Conservation (phyloP, 2,329 filamentous ascomycete genomes). For the Alternaria incomplexa region DNA sequence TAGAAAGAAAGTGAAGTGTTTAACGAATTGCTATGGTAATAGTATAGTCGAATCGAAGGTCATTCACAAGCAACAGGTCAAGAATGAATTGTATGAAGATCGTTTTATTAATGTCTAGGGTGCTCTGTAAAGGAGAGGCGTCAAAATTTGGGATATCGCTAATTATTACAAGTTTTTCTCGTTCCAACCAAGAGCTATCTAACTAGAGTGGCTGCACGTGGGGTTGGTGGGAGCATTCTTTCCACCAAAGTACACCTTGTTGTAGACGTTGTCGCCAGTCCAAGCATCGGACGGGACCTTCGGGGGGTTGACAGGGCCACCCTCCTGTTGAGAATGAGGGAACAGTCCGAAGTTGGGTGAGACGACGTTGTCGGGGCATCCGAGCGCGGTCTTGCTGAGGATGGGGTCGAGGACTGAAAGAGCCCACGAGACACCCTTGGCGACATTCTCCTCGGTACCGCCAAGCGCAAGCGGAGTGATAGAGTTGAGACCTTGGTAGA, state of each 20-base stretch:
- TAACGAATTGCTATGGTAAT: not conserved
- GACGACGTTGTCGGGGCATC: constrained; percentile 37
- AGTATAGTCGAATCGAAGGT: not conserved
- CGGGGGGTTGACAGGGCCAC: constrained; percentile 38
- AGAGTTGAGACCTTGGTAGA: constrained; percentile 46
- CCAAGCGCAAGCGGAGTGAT: constrained; percentile 42
- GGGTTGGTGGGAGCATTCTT: constrained; percentile 29
- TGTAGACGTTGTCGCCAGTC: constrained; percentile 46
- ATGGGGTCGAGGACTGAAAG: constrained; percentile 38
- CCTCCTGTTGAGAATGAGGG: constrained; percentile 31
- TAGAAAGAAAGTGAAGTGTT: not conserved
- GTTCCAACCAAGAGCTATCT: not conserved
- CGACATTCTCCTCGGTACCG: constrained; percentile 26
- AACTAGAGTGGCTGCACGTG: constrained; percentile 2
- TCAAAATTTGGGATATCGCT: not conserved
- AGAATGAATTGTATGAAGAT: not conserved
- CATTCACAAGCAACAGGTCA: not conserved
- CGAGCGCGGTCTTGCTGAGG: constrained; percentile 38
- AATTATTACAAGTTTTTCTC: not conserved
- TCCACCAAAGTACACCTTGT: constrained; percentile 41
- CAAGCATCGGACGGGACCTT: constrained; percentile 27
- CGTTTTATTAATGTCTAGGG: not conserved
- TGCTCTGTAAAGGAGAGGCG: not conserved
- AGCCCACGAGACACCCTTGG: constrained; percentile 35
- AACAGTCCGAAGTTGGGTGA: constrained; percentile 36